Evolutionary conservation across 2,329 filamentous ascomycete species (phyloP), one percentile per base, ranked within the genome.

Genomic region (Teratosphaeria destructans): DNA sequence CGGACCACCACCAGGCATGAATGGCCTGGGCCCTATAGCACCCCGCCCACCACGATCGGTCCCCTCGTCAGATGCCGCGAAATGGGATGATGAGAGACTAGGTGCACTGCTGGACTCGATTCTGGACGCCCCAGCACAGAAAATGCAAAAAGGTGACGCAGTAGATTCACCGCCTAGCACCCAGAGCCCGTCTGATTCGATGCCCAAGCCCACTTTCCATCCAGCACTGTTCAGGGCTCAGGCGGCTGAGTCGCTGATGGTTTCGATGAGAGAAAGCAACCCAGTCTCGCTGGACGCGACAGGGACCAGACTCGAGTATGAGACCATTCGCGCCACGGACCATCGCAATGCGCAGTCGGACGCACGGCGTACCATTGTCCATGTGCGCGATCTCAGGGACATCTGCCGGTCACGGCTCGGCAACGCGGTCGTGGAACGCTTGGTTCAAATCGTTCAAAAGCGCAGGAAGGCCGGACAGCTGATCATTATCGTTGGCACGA

Each of bases 401-500:
- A 79, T 99, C 8, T 84, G 81, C 66, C 82, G 82, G 68, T 86
- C 88, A 0, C 72, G 81, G 5, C 85, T 90, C 60, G 90, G 90
- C 11, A 79, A 82, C 1, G 80, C 82, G 26, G 82, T 97, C 35
- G 75, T 96, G 7, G 77, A 79, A 49, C 84, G 86, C 60, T 76
- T 99, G 12, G 85, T 89, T 57, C 81, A 83, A 55, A 78, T 88
- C 6, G 83, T 95, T 29, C 86, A 92, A 66, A 82, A 83, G 61
- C 81, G 86, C 60, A 88, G 92, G 78, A 80, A 81, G 58, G 80
- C 83, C 47, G 91, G 91, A 4, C 82, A 85, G 65, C 83, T 82
- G 61, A 81, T 96, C 57, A 81, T 92, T 59, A 80, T 96, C 19
- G 75, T 97, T 35, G 94, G 92, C n/a, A 90, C 89, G 5, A 87